Percentiles rank a stretch among this genome's conserved stretches.
These are phyloP conservation scores for Entamoeba dispar DNA, from an alignment of 208 protist genomes.

Conservation along the genomic window DNA sequence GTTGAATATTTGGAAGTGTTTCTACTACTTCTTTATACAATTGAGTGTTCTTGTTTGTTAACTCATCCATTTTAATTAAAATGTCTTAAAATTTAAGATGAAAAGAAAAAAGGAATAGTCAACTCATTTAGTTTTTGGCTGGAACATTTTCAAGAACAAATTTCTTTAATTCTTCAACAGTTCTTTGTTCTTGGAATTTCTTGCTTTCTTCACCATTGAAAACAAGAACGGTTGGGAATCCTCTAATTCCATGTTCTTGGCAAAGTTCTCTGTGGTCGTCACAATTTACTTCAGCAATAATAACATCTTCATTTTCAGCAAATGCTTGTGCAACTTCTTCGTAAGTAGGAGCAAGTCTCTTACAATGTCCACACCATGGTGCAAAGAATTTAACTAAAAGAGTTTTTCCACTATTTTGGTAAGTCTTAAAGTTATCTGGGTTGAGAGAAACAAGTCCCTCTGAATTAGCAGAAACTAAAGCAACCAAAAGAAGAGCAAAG, in stretches of 20 bases:
- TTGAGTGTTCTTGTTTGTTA: too few species aligned
- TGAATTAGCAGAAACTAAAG: background rate
- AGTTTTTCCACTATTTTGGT: background rate
- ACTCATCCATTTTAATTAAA: too few species aligned
- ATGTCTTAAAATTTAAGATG: too few species aligned
- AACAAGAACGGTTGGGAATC: constrained; percentile 10
- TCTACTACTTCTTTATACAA: too few species aligned
- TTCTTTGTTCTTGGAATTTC: background rate
- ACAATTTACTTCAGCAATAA: constrained; percentile 17
- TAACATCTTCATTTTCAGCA: background rate
- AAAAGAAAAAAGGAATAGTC: background rate
- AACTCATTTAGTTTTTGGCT: background rate
- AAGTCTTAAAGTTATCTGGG: background rate
- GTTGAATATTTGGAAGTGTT: too few species aligned
- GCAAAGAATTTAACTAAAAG: constrained; percentile 16
- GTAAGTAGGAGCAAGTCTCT: constrained; percentile 11
- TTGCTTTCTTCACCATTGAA: background rate
- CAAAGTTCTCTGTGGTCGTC: background rate
- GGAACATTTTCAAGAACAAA: background rate
- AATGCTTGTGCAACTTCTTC: background rate
- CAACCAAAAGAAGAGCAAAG: background rate
- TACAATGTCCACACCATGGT: constrained; percentile 20
- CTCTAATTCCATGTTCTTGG: background rate
- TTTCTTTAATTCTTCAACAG: background rate
- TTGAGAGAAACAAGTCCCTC: background rate